These are phyloP conservation scores for Lasiosphaeris hirsuta DNA, from an alignment of 495 filamentous ascomycete genomes.

Conservation along the genomic window DNA sequence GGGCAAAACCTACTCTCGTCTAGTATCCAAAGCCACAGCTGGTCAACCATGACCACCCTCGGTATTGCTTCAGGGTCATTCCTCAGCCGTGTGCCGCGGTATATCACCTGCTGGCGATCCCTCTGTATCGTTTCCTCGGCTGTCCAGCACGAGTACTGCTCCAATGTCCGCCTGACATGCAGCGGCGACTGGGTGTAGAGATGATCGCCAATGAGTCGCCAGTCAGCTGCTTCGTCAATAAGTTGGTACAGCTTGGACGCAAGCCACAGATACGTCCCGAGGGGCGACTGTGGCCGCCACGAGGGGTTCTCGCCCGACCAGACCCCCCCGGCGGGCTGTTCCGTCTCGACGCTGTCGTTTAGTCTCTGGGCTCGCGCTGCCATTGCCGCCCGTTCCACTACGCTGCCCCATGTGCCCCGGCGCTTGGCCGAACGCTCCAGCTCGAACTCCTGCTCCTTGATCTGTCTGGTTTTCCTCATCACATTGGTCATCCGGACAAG, in stretches of 20 bases:
- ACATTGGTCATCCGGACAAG: slow-evolving; percentile 27
- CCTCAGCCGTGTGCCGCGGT: slow-evolving; percentile 18
- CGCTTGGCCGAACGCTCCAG: slow-evolving; percentile 23
- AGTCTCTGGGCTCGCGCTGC: slow-evolving; percentile 12
- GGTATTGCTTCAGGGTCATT: slow-evolving; percentile 39
- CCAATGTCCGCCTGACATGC: slow-evolving; percentile 17
- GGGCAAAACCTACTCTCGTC: slow-evolving; percentile 36
- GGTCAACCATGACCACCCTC: slow-evolving; percentile 72
- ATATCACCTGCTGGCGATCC: slow-evolving; percentile 23
- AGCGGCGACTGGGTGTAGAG: slow-evolving; percentile 21
- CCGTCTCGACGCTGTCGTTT: slow-evolving; percentile 13
- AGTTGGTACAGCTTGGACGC: slow-evolving; percentile 26
- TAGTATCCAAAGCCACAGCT: slow-evolving; percentile 71
- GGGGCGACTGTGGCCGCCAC: slow-evolving; percentile 21
- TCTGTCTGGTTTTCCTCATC: slow-evolving; percentile 18
- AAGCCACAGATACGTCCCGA: slow-evolving; percentile 24
- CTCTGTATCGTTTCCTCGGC: slow-evolving; percentile 19
- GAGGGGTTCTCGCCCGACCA: slow-evolving; percentile 16
- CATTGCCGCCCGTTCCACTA: slow-evolving; percentile 21
- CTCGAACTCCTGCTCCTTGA: slow-evolving; percentile 16
- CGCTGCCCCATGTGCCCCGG: slow-evolving; percentile 23
- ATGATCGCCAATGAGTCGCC: slow-evolving; percentile 23
- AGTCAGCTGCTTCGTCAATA: slow-evolving; percentile 29
- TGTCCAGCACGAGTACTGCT: slow-evolving; percentile 25
- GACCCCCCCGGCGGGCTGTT: background rate